These are phyloP conservation scores for Penicillium sp. DNA, from an alignment of 2,329 filamentous ascomycete genomes.

Conservation along the genomic window DNA sequence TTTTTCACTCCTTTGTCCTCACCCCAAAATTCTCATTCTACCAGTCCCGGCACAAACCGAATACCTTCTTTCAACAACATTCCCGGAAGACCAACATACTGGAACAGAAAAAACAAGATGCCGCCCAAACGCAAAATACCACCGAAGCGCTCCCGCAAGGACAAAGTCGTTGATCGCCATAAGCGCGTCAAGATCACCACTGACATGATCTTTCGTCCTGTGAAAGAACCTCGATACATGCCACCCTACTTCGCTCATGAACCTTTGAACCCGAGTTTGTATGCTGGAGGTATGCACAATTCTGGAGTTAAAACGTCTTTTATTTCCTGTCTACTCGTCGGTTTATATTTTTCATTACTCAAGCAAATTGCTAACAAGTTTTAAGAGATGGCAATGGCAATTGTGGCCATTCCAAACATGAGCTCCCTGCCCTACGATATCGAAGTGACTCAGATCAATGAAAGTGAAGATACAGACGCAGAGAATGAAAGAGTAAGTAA, in stretches of 20 bases:
- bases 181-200: slow-evolving; percentile 10
- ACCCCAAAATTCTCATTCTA: background rate
- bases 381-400: background rate
- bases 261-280: slow-evolving; percentile 1
- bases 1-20: background rate
- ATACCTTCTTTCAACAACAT: background rate
- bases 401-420: background rate
- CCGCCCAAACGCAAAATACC: background rate
- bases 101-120: background rate
- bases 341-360: background rate
- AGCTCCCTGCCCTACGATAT: background rate
- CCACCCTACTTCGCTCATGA: slow-evolving; percentile 10
- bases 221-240: slow-evolving; percentile 1
- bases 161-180: background rate
- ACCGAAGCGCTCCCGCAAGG: background rate
- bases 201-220: background rate
- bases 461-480: background rate
- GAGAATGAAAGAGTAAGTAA: background rate
- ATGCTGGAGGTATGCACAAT: slow-evolving; percentile 3
- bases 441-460: background rate
- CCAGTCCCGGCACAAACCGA: background rate
- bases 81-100: background rate
- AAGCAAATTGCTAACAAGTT: background rate
- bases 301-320: background rate
- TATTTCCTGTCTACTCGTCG: background rate